Percentiles rank a stretch among this genome's conserved stretches.
Evolutionary conservation across 2,329 filamentous ascomycete species (phyloP).

Genomic region (Stemphylium lycopersici): DNA sequence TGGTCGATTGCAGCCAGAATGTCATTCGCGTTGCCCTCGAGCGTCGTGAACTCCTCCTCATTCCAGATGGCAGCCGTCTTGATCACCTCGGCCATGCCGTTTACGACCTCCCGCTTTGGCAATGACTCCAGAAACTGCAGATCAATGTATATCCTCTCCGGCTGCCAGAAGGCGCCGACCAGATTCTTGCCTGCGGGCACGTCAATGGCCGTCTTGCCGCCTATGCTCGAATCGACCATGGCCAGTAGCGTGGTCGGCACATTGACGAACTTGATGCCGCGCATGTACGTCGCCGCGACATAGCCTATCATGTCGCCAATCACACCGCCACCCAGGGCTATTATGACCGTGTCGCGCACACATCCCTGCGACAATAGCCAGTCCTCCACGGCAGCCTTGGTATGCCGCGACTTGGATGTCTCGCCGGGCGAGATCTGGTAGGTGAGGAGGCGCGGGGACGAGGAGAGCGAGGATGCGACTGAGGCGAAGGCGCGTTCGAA

Average conservation of each 20-base stretch:
- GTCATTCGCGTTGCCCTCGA: constrained; percentile 79
- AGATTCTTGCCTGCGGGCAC: constrained; percentile 95
- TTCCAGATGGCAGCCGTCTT: constrained; percentile 98
- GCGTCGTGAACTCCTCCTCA: constrained; percentile 79
- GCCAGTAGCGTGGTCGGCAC: constrained; percentile 92
- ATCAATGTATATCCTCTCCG: constrained; percentile 91
- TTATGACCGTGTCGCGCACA: constrained; percentile 91
- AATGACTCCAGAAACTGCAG: constrained; percentile 89
- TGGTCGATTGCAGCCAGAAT: constrained; percentile 76
- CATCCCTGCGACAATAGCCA: constrained; percentile 95
- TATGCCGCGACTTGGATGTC: constrained; percentile 89
- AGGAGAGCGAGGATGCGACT: constrained; percentile 60
- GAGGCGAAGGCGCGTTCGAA: constrained; percentile 74
- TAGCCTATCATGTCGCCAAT: constrained; percentile 99
- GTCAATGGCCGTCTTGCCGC: constrained; percentile 97
- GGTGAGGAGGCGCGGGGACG: constrained; percentile 73
- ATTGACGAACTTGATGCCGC: constrained; percentile 93
- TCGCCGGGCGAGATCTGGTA: constrained; percentile 94
- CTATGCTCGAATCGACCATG: constrained; percentile 99
- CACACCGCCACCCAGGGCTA: constrained; percentile 93
- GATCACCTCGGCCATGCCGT: constrained; percentile 97
- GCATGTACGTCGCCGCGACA: constrained; percentile 98
- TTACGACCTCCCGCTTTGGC: constrained; percentile 90
- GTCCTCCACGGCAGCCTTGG: constrained; percentile 94
- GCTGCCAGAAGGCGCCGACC: constrained; percentile 96